phyloP scores from a whole-genome alignment of 768 basidiomycete species.

The Dendrothele bispora region DNA sequence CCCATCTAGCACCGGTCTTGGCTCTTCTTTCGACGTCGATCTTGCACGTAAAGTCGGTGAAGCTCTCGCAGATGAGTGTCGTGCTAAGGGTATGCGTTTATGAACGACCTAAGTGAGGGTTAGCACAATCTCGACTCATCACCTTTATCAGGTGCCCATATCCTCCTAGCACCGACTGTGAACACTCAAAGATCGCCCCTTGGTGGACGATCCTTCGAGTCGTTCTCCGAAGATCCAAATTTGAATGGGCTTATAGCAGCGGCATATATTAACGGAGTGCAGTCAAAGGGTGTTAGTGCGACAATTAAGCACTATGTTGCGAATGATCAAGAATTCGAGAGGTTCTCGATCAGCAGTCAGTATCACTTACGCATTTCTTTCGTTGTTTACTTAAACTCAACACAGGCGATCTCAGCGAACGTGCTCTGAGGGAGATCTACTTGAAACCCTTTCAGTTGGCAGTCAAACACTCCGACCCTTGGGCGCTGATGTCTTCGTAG shows the following conservation, averaged over 20 bases:
- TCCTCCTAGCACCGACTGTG: constrained; percentile 62
- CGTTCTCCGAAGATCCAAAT: constrained; percentile 62
- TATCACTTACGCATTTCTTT: constrained; percentile 2
- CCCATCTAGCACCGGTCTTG: constrained; percentile 56
- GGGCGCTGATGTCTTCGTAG: constrained; percentile 61
- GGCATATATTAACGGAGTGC: constrained; percentile 71
- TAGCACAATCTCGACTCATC: neutral
- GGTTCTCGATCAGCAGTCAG: constrained; percentile 49
- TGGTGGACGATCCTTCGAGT: constrained; percentile 60
- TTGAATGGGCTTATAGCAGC: constrained; percentile 56
- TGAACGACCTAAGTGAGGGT: too few relatives aligned
- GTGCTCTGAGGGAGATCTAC: constrained; percentile 68
- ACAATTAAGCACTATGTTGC: constrained; percentile 69
- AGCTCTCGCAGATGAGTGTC: constrained; percentile 53
- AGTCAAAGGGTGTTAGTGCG: constrained; percentile 71
- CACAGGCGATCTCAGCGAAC: constrained; percentile 48
- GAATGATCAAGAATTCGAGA: constrained; percentile 64
- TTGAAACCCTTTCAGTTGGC: constrained; percentile 64
- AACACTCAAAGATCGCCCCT: constrained; percentile 64
- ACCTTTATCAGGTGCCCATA: constrained; percentile 34
- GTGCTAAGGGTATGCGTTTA: constrained; percentile 54
- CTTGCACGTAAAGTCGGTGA: constrained; percentile 46
- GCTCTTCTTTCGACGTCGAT: constrained; percentile 54
- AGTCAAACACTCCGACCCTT: constrained; percentile 51
- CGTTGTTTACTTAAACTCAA: neutral